These are phyloP conservation scores for Calonectria ilicicola DNA, from an alignment of 2,329 filamentous ascomycete species.

Conservation along the genomic window DNA sequence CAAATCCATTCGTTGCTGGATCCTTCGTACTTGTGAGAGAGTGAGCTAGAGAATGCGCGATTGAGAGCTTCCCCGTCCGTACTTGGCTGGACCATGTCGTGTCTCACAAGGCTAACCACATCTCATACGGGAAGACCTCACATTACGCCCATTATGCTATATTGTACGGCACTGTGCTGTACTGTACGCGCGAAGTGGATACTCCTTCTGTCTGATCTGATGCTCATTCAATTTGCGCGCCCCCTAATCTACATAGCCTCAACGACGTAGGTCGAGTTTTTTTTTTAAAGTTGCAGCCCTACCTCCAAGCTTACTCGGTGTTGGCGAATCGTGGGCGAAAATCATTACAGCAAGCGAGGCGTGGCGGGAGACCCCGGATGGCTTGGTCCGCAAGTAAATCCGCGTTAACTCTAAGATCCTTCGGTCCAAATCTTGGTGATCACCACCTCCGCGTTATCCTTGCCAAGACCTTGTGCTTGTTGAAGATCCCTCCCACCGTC, in stretches of 20 bases:
- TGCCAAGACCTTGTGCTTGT: not conserved
- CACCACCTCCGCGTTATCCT: not conserved
- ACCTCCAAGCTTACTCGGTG: slow-evolving; percentile 3
- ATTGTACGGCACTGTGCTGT: not conserved
- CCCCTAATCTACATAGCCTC: not conserved
- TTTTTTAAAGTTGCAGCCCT: slow-evolving; percentile 16
- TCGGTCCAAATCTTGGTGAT: not conserved
- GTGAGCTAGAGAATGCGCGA: not conserved
- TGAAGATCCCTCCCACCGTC: not conserved
- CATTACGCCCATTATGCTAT: not conserved
- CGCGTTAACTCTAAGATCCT: slow-evolving; percentile 19
- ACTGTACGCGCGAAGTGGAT: not conserved
- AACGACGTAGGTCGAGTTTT: not conserved
- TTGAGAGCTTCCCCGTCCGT: not conserved
- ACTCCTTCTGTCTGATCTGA: not conserved
- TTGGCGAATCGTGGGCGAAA: slow-evolving; percentile 6
- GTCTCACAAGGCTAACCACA: slow-evolving; percentile 1
- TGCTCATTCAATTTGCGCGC: not conserved
- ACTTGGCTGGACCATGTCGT: slow-evolving; percentile 4
- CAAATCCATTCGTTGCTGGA: not conserved
- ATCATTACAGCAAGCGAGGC: slow-evolving; percentile 2
- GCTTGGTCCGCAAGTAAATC: slow-evolving; percentile 13
- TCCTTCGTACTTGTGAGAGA: not conserved
- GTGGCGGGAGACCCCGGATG: slow-evolving; percentile 4
- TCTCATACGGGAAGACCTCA: not conserved